Evolutionary conservation across 2,329 filamentous ascomycete genomes (phyloP), one percentile per base, ranked within the genome.

Genomic region (Fusarium albidum): DNA sequence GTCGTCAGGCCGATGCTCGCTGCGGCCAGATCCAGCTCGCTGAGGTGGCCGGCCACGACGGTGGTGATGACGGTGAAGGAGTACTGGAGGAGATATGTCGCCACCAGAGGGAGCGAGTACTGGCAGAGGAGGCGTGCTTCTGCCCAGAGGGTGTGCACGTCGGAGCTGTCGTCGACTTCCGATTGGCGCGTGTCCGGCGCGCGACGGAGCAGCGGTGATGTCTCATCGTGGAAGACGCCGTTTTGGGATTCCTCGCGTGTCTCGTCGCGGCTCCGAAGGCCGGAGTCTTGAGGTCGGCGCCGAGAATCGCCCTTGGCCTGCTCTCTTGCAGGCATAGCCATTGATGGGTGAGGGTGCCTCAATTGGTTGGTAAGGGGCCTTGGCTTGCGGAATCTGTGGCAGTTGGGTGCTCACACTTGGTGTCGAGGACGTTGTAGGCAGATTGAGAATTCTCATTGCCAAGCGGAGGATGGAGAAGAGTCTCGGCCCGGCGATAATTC

Each of bases 71-170:
- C 69, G 39, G 71, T 79, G 58, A 80, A 81, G n/a, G 75, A 80
- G 64, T 83, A 83, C 57, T 83, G 79, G 13, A 84, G 72, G 6
- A 83, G 69, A 57, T 82, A 83, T 3, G 81, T 83, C 15, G 77
- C 69, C 46, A 81, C 77, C 21, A 83, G 68, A 9, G 81, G 81
- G 6, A 79, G 59, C 1, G 79, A 80, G 43, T 59, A 61, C 12
- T 42, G 43, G 28, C 51, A 57, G 15, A 68, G 45, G 5, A 64
- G 50, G 33, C 46, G 42, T 4, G 64, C 46, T 27, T 68, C 63
- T 3, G 49, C 39, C 57, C 47, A 50, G 11, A 61, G 27, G 38
- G 37, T 61, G 18, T 61, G 44, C 9, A 25, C 27, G 7, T 55
- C 41, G 6, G 40, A n/a, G 5, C 43, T 35, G 14, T 18, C 55